Evolutionary conservation across 768 basidiomycete species (phyloP), one percentile per base, ranked within the genome.

Genomic region (Lentinus brumalis): DNA sequence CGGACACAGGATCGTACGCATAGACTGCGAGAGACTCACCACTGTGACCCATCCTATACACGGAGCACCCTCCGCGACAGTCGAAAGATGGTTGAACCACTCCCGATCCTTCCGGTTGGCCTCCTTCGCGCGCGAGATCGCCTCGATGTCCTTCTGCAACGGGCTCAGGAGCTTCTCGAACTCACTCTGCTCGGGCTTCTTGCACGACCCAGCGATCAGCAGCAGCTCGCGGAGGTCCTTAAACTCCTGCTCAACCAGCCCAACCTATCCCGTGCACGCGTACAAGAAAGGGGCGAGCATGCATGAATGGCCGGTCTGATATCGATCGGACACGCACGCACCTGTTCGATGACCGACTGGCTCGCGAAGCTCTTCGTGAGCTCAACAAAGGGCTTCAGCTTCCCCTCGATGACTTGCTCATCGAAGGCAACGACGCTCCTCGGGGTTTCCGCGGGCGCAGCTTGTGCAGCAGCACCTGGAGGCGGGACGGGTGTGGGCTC

Each of bases 31-130:
- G 35, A 5, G 3, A 69, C 92, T 73, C 67, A 96, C 96, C 53
- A 85, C 78, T 35, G 87, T 82, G 45, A 98, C 86, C 97, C 97
- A 99, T 26, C 89, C 96, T 62, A 93, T 86, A 18, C 81, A 85
- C 5, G 89, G 82, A 0, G 85, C 87, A 18, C 91, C 93, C 69
- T 96, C 95, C 3, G 88, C 84, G n/a, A 97, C 79, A 29, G 87
- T 83, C 32, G 84, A 86, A 29, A 98, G 78, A 70, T 96, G 93
- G 45, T 84, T 86, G 67, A 83, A 86, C 87, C 91, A 95, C 49
- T 94, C 90, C 57, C 89, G 81, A 56, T 91, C 88, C 71, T 87
- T 85, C 63, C 91, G 77, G 62, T 88, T 87, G 39, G 86, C 84
- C 62, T 96, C 94, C 76, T 94, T 94, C 63, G 89, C 79, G 46